Percentiles rank a stretch among this genome's conserved stretches.
Evolutionary conservation across 2,329 filamentous ascomycete species (phyloP).

Genomic region (Pestalotiopsis sp.): DNA sequence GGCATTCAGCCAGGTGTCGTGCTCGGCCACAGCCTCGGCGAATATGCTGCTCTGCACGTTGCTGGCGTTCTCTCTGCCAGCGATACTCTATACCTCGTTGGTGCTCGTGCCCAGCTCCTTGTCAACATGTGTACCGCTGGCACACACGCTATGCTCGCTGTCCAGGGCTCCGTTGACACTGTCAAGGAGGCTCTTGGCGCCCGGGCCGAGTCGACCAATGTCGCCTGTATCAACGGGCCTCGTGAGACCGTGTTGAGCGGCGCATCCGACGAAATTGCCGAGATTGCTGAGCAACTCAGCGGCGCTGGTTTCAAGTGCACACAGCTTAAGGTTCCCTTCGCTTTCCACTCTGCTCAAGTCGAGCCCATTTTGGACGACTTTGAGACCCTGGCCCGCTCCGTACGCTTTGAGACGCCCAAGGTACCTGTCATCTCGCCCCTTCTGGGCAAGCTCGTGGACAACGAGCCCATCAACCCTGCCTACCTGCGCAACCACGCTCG

Average conservation of each 20-base stretch:
- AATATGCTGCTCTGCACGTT: slow-evolving; percentile 73
- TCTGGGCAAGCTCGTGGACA: slow-evolving; percentile 61
- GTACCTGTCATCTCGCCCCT: slow-evolving; percentile 71
- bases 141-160: slow-evolving; percentile 63
- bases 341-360: slow-evolving; percentile 68
- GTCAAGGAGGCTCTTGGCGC: slow-evolving; percentile 55
- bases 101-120: slow-evolving; percentile 66
- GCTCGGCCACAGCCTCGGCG: slow-evolving; percentile 67
- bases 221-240: slow-evolving; percentile 77
- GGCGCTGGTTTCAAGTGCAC: slow-evolving; percentile 60
- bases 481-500: slow-evolving; percentile 70
- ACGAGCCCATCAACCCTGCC: slow-evolving; percentile 56
- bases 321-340: slow-evolving; percentile 66
- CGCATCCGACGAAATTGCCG: slow-evolving; percentile 40
- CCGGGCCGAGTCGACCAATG: slow-evolving; percentile 41
- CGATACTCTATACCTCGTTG: slow-evolving; percentile 74
- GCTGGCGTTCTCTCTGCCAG: slow-evolving; percentile 72
- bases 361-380: slow-evolving; percentile 65
- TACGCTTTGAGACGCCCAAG: slow-evolving; percentile 57
- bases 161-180: slow-evolving; percentile 50
- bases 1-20: slow-evolving; percentile 58
- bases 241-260: slow-evolving; percentile 75
- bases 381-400: slow-evolving; percentile 52
- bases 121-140: slow-evolving; percentile 65
- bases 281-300: slow-evolving; percentile 42